A percentile compares a stretch with the other conserved stretches of the same genome.
phyloP scores from a whole-genome alignment of 1,284 basidiomycete species.

The Sporisorium iseilematis-ciliati region DNA sequence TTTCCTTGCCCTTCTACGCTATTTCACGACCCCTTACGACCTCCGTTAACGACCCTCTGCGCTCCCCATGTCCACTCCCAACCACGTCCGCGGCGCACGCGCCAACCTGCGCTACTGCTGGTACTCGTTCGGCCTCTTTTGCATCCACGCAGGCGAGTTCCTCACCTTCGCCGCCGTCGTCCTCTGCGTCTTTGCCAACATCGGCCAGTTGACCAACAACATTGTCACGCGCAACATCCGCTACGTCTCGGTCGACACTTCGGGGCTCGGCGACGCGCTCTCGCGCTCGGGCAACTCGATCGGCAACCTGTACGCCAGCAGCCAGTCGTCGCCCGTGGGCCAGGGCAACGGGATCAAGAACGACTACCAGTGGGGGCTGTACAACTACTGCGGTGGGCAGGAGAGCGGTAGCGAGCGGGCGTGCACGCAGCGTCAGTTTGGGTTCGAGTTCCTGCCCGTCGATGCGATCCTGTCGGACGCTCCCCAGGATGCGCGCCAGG shows the following conservation, averaged over 20 bases:
- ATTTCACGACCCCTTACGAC: too few relatives aligned
- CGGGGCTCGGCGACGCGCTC: constrained; percentile 39
- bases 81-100: constrained; percentile 2
- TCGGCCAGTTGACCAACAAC: constrained; percentile 65
- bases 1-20: not conserved
- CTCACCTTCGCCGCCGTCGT: constrained; percentile 65
- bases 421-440: constrained; percentile 47
- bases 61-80: constrained; percentile 8
- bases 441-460: constrained; percentile 54
- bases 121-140: constrained; percentile 27
- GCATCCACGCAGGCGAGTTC: constrained; percentile 60
- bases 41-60: not conserved
- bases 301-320: constrained; percentile 49
- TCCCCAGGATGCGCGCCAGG: constrained; percentile 19
- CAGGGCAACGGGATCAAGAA: constrained; percentile 50
- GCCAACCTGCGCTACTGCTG: constrained; percentile 22
- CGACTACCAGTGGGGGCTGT: constrained; percentile 61
- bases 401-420: constrained; percentile 23
- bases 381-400: constrained; percentile 60
- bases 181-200: constrained; percentile 63
- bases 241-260: constrained; percentile 48
- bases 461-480: constrained; percentile 42
- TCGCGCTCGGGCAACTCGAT: constrained; percentile 15
- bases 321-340: constrained; percentile 32
- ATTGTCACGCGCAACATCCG: constrained; percentile 66